Evolutionary conservation across 768 basidiomycete genomes (phyloP).

Genomic region (Xanthoconium stramineum): DNA sequence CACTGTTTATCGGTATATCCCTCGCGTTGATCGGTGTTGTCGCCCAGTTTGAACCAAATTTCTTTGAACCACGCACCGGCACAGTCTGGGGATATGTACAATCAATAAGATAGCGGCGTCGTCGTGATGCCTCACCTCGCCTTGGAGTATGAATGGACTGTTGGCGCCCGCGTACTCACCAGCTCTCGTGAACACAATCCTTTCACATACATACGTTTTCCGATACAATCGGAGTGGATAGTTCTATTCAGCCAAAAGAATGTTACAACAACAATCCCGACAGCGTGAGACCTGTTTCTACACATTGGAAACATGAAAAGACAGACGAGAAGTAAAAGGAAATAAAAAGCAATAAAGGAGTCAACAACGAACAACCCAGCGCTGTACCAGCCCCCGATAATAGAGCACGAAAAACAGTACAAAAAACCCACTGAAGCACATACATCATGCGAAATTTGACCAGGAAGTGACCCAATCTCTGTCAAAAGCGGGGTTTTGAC

Average conservation of each 20-base stretch:
- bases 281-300: background rate
- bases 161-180: no score
- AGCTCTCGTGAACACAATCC: no score
- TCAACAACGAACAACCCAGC: background rate
- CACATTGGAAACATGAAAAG: background rate
- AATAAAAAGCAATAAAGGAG: background rate
- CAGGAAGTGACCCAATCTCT: conserved; percentile 61
- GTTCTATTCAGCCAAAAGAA: background rate
- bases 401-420: background rate
- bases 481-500: conserved; percentile 30
- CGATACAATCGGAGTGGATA: background rate
- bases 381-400: background rate
- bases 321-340: background rate
- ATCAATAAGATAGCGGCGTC: no score
- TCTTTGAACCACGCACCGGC: no score
- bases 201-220: background rate
- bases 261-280: background rate
- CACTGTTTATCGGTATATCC: no score
- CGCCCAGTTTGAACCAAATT: no score
- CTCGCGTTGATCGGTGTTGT: no score
- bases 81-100: no score
- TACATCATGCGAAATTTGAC: conserved; percentile 32
- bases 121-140: no score
- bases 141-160: no score
- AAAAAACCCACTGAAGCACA: background rate